Percentiles rank a stretch among this genome's conserved stretches.
Evolutionary conservation across 768 basidiomycete species (phyloP).

Genomic region (Auriscalpium orientale): DNA sequence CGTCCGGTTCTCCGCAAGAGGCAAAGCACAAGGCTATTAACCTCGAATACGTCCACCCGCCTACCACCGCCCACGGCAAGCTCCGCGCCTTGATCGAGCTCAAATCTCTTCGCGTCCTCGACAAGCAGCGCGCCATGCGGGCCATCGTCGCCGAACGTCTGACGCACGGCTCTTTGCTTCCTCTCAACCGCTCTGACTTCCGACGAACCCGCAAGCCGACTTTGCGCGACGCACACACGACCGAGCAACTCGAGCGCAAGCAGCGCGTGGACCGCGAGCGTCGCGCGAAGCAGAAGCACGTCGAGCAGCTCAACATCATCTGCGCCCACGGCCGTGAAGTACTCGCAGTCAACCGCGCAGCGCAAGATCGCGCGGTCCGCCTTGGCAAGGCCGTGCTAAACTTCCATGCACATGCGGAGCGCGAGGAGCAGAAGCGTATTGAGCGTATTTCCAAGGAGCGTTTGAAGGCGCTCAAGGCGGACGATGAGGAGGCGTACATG

Average conservation of each 20-base stretch:
- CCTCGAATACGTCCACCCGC: slow-evolving; percentile 37
- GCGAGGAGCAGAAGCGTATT: slow-evolving; percentile 96
- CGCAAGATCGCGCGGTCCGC: slow-evolving; percentile 48
- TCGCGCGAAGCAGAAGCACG: slow-evolving; percentile 92
- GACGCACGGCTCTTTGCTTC: slow-evolving; percentile 80
- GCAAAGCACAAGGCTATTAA: slow-evolving; percentile 19
- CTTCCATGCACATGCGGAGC: slow-evolving; percentile 88
- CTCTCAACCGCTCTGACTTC: slow-evolving; percentile 89
- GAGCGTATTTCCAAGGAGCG: slow-evolving; percentile 96
- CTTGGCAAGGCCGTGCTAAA: slow-evolving; percentile 74
- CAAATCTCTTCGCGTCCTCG: slow-evolving; percentile 79
- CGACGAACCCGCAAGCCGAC: slow-evolving; percentile 79
- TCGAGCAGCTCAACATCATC: slow-evolving; percentile 87
- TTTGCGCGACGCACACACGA: slow-evolving; percentile 81
- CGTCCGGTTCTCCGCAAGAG: slow-evolving; percentile 22
- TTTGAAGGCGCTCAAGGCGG: slow-evolving; percentile 93
- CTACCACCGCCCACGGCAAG: slow-evolving; percentile 68
- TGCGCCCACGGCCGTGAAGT: slow-evolving; percentile 77
- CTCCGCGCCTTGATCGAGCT: slow-evolving; percentile 89
- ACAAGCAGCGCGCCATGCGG: slow-evolving; percentile 85
- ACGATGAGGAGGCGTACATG: slow-evolving; percentile 99
- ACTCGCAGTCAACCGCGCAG: slow-evolving; percentile 47
- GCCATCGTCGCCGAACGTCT: slow-evolving; percentile 82
- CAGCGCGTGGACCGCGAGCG: slow-evolving; percentile 90
- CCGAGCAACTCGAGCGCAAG: slow-evolving; percentile 83